Conservation (phyloP, 331 rosid genomes). For the Malus hybrid region DNA sequence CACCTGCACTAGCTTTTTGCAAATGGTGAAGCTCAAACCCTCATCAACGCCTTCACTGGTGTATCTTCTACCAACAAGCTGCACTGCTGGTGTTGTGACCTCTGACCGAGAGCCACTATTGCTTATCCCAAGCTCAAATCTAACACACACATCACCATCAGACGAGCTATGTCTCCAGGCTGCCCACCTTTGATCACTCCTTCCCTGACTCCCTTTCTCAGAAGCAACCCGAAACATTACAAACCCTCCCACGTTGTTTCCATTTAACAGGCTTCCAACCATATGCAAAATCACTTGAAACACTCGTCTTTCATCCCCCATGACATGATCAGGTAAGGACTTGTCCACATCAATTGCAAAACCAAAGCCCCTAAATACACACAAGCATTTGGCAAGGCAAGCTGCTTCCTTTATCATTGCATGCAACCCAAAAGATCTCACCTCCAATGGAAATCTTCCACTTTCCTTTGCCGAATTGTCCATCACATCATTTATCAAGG, state of each 20-base stretch:
- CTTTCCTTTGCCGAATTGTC: slow-evolving; percentile 71
- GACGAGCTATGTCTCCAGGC: slow-evolving; percentile 79
- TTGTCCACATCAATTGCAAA: slow-evolving; percentile 73
- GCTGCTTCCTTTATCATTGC: slow-evolving; percentile 90
- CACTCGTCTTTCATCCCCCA: slow-evolving; percentile 96
- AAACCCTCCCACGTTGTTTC: slow-evolving; percentile 44
- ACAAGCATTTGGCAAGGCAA: slow-evolving; percentile 87
- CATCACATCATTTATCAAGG: slow-evolving; percentile 89
- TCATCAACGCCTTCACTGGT: slow-evolving; percentile 62
- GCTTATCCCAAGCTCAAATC: slow-evolving; percentile 78
- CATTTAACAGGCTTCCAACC: slow-evolving; percentile 80
- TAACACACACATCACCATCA: slow-evolving; percentile 70
- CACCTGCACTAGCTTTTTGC: slow-evolving; percentile 94
- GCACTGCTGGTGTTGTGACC: slow-evolving; percentile 33
- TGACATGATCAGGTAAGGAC: slow-evolving; percentile 70
- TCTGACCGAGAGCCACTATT: slow-evolving; percentile 45
- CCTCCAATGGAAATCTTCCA: slow-evolving; percentile 70
- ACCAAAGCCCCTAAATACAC: slow-evolving; percentile 63
- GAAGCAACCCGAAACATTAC: slow-evolving; percentile 56
- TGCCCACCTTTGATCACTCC: slow-evolving; percentile 77
- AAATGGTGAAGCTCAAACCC: slow-evolving; percentile 79
- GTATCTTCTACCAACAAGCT: slow-evolving; percentile 38
- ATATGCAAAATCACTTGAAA: slow-evolving; percentile 98
- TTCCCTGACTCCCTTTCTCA: slow-evolving; percentile 81
- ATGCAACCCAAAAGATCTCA: slow-evolving; percentile 71